These are phyloP conservation scores for Poa annua DNA, from an alignment of 176 grass and related monocot genomes.

Conservation along the genomic window DNA sequence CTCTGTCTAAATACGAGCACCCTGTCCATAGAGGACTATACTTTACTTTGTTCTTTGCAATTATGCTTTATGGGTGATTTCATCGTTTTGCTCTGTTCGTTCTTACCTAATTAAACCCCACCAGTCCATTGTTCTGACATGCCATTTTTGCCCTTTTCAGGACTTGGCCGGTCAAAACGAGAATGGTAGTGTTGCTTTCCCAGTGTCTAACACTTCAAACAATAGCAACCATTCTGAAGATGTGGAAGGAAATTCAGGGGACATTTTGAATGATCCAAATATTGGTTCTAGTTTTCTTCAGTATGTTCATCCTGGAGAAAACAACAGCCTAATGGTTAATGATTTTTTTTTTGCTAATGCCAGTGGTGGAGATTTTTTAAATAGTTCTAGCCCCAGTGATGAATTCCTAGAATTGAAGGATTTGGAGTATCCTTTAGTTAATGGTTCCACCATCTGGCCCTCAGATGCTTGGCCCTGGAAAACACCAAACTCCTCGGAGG, in stretches of 20 bases:
- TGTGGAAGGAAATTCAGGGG: constrained; percentile 52
- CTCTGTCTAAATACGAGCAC: constrained; percentile 18
- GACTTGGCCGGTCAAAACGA: constrained; percentile 40
- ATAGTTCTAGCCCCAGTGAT: constrained; percentile 53
- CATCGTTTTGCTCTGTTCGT: constrained; percentile 8
- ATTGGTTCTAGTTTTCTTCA: constrained; percentile 51
- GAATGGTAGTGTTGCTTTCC: constrained; percentile 40
- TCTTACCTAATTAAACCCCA: background rate
- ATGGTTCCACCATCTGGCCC: constrained; percentile 52
- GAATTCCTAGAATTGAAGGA: constrained; percentile 86
- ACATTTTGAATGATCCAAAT: constrained; percentile 62
- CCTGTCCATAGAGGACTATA: background rate
- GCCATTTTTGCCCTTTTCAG: constrained; percentile 40
- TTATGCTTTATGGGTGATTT: constrained; percentile 17
- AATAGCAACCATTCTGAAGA: constrained; percentile 51
- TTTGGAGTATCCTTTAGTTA: constrained; percentile 34
- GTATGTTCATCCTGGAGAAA: constrained; percentile 44
- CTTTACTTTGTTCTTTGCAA: background rate
- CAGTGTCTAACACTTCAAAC: constrained; percentile 43
- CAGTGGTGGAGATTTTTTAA: constrained; percentile 27
- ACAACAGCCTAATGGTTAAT: constrained; percentile 28
- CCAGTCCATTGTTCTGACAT: constrained; percentile 31
- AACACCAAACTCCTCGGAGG: constrained; percentile 24
- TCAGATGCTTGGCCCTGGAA: constrained; percentile 49
- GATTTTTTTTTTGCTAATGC: constrained; percentile 41